Evolutionary conservation across 2,329 filamentous ascomycete species (phyloP), one percentile per base, ranked within the genome.

Genomic region (Fusarium drepaniforme): DNA sequence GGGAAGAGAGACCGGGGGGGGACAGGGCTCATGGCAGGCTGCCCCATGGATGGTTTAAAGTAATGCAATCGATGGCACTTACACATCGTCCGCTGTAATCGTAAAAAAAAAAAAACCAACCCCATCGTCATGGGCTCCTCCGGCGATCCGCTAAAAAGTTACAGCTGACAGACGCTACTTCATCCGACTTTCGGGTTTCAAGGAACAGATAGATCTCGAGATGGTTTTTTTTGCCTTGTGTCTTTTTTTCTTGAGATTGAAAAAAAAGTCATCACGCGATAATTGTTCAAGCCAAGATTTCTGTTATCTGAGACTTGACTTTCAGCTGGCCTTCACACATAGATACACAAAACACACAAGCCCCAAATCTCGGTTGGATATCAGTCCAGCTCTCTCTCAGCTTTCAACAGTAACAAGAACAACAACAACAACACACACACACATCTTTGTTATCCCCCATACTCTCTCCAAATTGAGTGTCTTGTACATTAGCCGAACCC

Each of bases 11-110:
- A 42, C 38, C 38, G 15, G 37, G 38, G 38, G 38, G 38, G 38
- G 38, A 28, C 25, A 28, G 25, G 25, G 25, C n/a, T 8, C 25
- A 28, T 33, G 30, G 30, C 30, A 33, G 30, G 30, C 8, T 9
- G 30, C n/a, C 9, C 30, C 30, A 33, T 33, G 30, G 30, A 33
- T 33, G 30, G 30, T 33, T 33, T 33, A 33, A 33, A 33, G 72
- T 75, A 73, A 75, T 75, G 66, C 37, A 75, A 75, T 75, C 72
- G 58, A 70, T 61, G 60, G 49, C 49, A 37, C 72, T 75, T 75
- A 75, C 72, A 75, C 72, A 75, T 75, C 40, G 69, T 23, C 59
- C 71, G 56, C 68, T 25, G 72, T 74, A 74, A 74, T 74, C 16
- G 70, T 38, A n/a, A 61, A 64, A 28, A 28, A 28, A 28, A 28